Conservation (phyloP, 2,329 filamentous ascomycete species). For the Monascus ruber region DNA sequence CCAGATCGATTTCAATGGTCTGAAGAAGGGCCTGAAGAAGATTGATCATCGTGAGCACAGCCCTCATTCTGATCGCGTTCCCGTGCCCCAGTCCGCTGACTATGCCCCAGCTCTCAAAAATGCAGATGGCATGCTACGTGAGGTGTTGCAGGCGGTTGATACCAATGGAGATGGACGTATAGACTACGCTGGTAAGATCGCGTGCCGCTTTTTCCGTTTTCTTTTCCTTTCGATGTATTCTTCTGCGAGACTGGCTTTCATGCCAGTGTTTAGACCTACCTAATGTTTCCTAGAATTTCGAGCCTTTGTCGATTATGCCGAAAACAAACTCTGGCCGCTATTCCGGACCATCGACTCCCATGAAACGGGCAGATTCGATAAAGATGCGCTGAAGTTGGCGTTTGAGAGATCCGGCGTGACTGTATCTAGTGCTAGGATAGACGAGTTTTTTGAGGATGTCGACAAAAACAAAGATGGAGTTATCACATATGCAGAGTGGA, state of each 20-base stretch:
- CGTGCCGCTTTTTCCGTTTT: background rate
- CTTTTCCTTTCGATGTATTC: conserved; percentile 3
- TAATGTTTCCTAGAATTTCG: conserved; percentile 60
- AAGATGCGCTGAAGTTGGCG: conserved; percentile 67
- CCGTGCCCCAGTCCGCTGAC: conserved; percentile 10
- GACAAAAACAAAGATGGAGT: conserved; percentile 78
- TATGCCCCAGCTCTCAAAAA: conserved; percentile 62
- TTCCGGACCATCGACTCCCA: conserved; percentile 83
- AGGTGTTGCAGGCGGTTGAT: conserved; percentile 73
- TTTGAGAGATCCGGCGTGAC: conserved; percentile 68
- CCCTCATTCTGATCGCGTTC: conserved; percentile 8
- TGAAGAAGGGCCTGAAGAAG: conserved; percentile 73
- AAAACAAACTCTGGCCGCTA: conserved; percentile 67
- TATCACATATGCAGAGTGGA: conserved; percentile 92
- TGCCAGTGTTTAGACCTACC: conserved; percentile 8
- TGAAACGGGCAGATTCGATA: conserved; percentile 74
- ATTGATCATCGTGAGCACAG: conserved; percentile 75
- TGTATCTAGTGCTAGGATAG: conserved; percentile 64
- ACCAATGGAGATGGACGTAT: conserved; percentile 81
- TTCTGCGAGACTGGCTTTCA: conserved; percentile 7
- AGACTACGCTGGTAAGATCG: conserved; percentile 65
- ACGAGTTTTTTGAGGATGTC: conserved; percentile 79
- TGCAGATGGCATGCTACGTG: conserved; percentile 71
- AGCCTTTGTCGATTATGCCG: conserved; percentile 75
- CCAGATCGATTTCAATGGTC: conserved; percentile 69